phyloP scores from a whole-genome alignment of 2,329 filamentous ascomycete genomes.

The Rhynchosporium graminicola region DNA sequence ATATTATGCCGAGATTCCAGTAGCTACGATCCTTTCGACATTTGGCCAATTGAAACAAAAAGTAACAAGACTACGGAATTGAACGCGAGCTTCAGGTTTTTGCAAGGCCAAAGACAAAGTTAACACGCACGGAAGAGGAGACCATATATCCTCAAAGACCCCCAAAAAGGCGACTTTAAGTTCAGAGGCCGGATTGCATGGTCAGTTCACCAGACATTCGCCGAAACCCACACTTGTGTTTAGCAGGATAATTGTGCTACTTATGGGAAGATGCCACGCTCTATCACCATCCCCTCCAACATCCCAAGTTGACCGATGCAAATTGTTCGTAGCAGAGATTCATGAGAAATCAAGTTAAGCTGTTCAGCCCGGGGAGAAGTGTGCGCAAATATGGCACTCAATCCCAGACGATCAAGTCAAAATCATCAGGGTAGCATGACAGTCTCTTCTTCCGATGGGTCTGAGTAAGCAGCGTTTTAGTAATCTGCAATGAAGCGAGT shows the following conservation, averaged over 20 bases:
- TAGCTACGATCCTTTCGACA: conserved; percentile 12
- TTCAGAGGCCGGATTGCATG: not conserved
- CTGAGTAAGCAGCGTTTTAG: too few relatives aligned
- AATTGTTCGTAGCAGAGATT: not conserved
- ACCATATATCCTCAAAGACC: not conserved
- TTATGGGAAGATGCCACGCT: conserved; percentile 14
- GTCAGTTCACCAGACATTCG: not conserved
- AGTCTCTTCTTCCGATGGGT: not conserved
- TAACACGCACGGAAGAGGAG: not conserved
- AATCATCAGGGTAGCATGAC: not conserved
- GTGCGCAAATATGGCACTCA: conserved; percentile 10
- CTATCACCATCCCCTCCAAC: not conserved
- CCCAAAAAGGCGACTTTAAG: conserved; percentile 3
- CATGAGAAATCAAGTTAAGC: not conserved
- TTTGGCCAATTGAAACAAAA: conserved; percentile 11
- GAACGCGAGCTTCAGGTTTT: conserved; percentile 3
- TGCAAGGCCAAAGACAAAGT: conserved; percentile 8
- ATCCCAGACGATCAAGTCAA: not conserved
- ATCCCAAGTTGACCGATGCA: not conserved
- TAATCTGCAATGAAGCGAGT: too few relatives aligned
- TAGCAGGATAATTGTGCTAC: conserved; percentile 8
- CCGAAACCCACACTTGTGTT: conserved; percentile 9
- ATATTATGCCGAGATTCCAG: conserved; percentile 12
- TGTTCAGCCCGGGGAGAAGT: conserved; percentile 4
- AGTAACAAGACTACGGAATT: not conserved